A percentile compares a stretch with the other conserved stretches of the same genome.
phyloP scores from a whole-genome alignment of 2,329 filamentous ascomycete species.

The Aspergillus calidoustus region DNA sequence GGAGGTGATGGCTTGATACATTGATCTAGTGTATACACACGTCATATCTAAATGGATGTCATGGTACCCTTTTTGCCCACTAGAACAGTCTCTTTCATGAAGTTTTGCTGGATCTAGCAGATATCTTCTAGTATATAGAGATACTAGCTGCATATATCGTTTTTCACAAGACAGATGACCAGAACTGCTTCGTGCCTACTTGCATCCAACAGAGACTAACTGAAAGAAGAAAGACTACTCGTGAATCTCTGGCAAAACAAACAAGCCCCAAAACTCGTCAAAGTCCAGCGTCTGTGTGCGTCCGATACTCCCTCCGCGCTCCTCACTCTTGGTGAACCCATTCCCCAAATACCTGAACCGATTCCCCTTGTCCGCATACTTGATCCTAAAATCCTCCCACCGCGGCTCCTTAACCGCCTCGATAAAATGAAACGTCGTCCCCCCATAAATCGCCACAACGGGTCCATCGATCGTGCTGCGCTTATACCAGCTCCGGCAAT shows the following conservation, averaged over 20 bases:
- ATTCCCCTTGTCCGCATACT: slow-evolving; percentile 44
- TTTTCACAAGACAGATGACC: too few species aligned
- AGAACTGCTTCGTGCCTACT: too few species aligned
- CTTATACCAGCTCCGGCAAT: slow-evolving; percentile 38
- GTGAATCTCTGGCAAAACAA: slow-evolving; percentile 10
- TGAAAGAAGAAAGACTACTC: background rate
- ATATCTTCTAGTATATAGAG: too few species aligned
- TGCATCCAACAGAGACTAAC: too few species aligned
- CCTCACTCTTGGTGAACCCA: slow-evolving; percentile 33
- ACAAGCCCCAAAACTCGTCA: slow-evolving; percentile 10
- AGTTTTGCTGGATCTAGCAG: too few species aligned
- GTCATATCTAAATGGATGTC: too few species aligned
- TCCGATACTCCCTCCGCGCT: slow-evolving; percentile 2
- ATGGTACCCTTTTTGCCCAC: too few species aligned
- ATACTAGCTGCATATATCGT: too few species aligned
- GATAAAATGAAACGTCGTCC: slow-evolving; percentile 21
- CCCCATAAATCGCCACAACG: slow-evolving; percentile 51
- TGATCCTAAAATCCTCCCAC: slow-evolving; percentile 63
- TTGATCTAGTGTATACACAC: too few species aligned
- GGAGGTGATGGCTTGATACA: too few species aligned
- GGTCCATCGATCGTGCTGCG: slow-evolving; percentile 49
- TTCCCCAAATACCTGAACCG: slow-evolving; percentile 59
- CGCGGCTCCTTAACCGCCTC: slow-evolving; percentile 43
- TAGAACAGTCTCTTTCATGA: too few species aligned
- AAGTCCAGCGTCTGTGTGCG: slow-evolving; percentile 12